Evolutionary conservation across 202 grass and related monocot genomes (phyloP), one percentile per base, ranked within the genome.

Genomic region (Saccharum hybrid): DNA sequence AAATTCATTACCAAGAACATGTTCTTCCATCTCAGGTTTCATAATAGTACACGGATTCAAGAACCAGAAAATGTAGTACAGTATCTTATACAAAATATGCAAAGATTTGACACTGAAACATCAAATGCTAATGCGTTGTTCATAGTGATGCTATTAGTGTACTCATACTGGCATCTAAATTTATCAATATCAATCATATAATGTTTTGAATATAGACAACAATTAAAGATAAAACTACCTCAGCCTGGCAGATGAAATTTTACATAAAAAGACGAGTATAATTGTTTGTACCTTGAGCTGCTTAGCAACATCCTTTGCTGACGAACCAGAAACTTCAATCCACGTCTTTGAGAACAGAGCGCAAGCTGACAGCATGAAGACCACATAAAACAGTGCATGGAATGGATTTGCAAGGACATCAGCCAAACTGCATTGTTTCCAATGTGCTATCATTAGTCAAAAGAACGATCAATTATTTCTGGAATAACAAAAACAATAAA

Each of bases 241-340:
- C 16, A 73, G 3, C 2, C 61, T 71, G 78, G 28, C 60, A 73
- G 5, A 22, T 21, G 76, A 84, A 59, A 22, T 59, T 74, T 46
- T 62, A 45, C 14, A 71, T 33, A 75, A 67, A 19, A 52, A 81
- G 59, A 57, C 12, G 28, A 4, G 8, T 49, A 69, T 10, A 61
- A 13, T 19, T 30, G 7, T 79, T 48, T 62, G 71, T 90, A 95
- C 93, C 93, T 79, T 95, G 45, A 95, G 93, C 85, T 95, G 93
- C 81, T 86, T 95, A 60, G 90, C 93, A 54, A 95, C 93, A 89
- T 96, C 93, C 68, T 87, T 93, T 28, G 93, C 93, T 70, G 93
- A 96, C 54, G 93, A 91, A 84, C 90, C 93, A 73, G 93, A 95
- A 56, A 95, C 90, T 83, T 95, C 93, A 75, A 95, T 95, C 93